Base-by-base conservation (phyloP, 495 filamentous ascomycete species). In the Podospora sp. region DNA sequence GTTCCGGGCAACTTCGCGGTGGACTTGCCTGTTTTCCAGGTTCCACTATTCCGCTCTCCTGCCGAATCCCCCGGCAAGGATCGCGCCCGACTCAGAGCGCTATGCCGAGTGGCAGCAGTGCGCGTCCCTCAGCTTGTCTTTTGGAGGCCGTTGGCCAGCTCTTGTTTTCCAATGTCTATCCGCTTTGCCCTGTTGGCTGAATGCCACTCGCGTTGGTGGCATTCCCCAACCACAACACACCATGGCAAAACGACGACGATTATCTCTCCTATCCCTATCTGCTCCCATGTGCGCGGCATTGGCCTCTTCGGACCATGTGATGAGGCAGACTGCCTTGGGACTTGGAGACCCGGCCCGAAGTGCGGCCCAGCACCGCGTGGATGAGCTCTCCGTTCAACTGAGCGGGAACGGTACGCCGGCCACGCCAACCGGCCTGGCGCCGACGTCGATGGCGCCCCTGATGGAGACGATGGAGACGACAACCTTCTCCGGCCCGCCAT, bases 241-340 rank as follows among this genome's bases (percentile, higher is more conserved):
- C 8, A 62, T 67, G 65, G 22, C 58, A 35, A 67, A 49, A 50
- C 57, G 50, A 67, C 58, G 24, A 27, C 6, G 33, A 46, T 22
- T 51, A 26, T 26, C 40, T 12, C 25, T 58, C 29, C 55, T 67
- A 26, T 60, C 59, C 25, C 18, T 67, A 2, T 62, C 51, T 9
- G 6, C 20, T 5, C 9, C n/a, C 33, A 22, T 40, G 12, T 59
- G 40, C 27, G 36, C 26, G 12, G 27, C 63, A 29, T 14, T 59
- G 9, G 33, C 21, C 26, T n/a, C 21, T 11, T 49, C 60, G 35
- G 3, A 49, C 12, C 29, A 50, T 4, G n/a, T 49, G 60, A n/a
- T 36, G 21, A 25, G 20, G 36, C 35, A 33, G 26, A 36, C 36
- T 8, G 20, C 22, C 33, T 24, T 49, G 14, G 53, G 16, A 14